Evolutionary conservation across 306 rosid species (phyloP), one percentile per base, ranked within the genome.

Genomic region (Lathyrus sativus): DNA sequence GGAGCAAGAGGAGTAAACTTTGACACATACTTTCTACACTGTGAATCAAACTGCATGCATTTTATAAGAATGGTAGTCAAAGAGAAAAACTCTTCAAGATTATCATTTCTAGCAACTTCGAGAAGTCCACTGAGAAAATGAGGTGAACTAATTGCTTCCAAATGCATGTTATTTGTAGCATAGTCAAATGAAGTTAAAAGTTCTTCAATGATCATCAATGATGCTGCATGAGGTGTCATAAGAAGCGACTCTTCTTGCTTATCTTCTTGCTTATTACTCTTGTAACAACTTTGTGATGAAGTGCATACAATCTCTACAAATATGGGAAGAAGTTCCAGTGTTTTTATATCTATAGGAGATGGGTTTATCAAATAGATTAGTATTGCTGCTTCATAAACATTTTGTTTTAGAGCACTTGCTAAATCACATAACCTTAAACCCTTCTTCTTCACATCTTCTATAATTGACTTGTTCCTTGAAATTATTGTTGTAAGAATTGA

Each of bases 371-470:
- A 79, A 73, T 85, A 85, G 67, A 86, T 85, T 11, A 89, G 85
- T 71, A 83, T 78, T 66, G 88, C 92, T 9, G 96, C 96, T 80
- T 89, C 96, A 4, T 87, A 85, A 45, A 89, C 87, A 74, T 89
- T 85, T 76, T 82, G 86, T 70, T 83, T 89, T 26, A 89, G 89
- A 73, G 96, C 96, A 69, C 84, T 77, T 63, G 90, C 96, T 58
- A 89, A 78, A 83, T 85, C 92, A 72, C 81, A 74, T 74, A 89
- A 60, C 80, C 72, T 82, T 41, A 87, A 77, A 72, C 92, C 92
- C 79, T 89, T 89, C 74, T 81, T 89, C 83, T 89, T 89, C 62
- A 89, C 82, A 71, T 86, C 90, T 64, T 81, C 87, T 17, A 89
- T 69, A 22, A 81, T 77, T 63, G 92, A 89, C 51, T 78, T 83